Percentiles rank a stretch among this genome's conserved stretches.
Conservation (phyloP, 768 basidiomycete genomes). For the Russula foetens region DNA sequence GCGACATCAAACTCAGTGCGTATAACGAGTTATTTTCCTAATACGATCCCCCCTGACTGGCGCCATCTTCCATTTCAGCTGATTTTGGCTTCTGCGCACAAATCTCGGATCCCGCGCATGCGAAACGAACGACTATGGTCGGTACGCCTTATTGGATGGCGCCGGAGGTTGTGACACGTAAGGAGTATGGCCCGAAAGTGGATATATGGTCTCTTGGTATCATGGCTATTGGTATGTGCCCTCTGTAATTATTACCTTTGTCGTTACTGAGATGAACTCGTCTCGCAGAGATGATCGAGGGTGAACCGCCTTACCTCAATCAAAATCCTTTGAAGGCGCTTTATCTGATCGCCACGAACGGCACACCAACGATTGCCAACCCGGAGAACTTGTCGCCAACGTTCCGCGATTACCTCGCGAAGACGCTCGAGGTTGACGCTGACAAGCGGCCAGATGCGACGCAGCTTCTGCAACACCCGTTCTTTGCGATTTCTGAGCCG, state of each 20-base stretch:
- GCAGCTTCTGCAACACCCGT: conserved; percentile 76
- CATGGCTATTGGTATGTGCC: conserved; percentile 77
- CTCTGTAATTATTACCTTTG: conserved; percentile 9
- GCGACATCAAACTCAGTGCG: conserved; percentile 97
- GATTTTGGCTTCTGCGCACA: conserved; percentile 99
- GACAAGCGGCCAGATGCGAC: conserved; percentile 88
- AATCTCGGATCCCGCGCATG: conserved; percentile 72
- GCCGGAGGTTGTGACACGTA: conserved; percentile 93
- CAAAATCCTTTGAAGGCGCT: conserved; percentile 95
- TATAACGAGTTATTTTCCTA: conserved; percentile 22
- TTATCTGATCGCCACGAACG: conserved; percentile 97
- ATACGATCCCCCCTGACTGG: not conserved
- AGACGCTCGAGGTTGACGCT: conserved; percentile 88
- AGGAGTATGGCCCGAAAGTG: conserved; percentile 98
- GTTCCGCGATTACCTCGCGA: conserved; percentile 85
- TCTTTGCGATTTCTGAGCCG: conserved; percentile 84
- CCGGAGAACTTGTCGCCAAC: conserved; percentile 66
- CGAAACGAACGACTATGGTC: conserved; percentile 97
- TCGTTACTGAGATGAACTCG: not conserved
- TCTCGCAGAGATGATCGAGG: conserved; percentile 88
- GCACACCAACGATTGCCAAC: conserved; percentile 93
- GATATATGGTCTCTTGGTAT: conserved; percentile 96
- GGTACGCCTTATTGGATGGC: conserved; percentile 99
- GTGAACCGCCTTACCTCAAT: conserved; percentile 92
- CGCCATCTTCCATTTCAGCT: conserved; percentile 38